Conservation (phyloP, 176 grass and related monocot genomes). For the Aegilops speltoides region DNA sequence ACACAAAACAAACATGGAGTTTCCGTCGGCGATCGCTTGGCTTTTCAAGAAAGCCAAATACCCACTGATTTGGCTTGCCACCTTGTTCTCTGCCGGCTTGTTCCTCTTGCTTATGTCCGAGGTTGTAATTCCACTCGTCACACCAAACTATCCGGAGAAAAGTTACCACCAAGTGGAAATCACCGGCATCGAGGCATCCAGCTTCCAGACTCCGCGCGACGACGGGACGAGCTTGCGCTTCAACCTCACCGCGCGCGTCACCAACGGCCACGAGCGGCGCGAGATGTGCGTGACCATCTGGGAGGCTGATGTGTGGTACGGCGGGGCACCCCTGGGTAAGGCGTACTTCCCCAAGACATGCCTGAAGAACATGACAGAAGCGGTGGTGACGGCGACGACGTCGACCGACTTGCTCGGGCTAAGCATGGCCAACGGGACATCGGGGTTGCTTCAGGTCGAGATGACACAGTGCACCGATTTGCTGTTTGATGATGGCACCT, state of each 20-base stretch:
- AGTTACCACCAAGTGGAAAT: too few species aligned
- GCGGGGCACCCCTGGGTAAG: neutral
- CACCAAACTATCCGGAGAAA: too few species aligned
- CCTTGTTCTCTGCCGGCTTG: too few species aligned
- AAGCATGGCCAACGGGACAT: neutral
- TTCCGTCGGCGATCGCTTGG: too few species aligned
- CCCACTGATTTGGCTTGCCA: too few species aligned
- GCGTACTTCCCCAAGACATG: constrained; percentile 8
- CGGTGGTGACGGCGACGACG: neutral
- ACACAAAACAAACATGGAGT: too few species aligned
- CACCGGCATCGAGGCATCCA: neutral
- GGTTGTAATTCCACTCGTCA: too few species aligned
- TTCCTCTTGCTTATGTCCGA: too few species aligned
- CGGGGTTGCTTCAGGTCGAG: neutral
- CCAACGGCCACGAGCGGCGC: neutral
- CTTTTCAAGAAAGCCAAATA: too few species aligned
- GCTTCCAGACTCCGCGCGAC: neutral
- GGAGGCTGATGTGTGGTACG: constrained; percentile 7
- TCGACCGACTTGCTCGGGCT: neutral
- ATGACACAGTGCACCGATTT: neutral
- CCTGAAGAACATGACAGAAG: neutral
- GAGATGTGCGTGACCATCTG: neutral
- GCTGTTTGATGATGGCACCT: neutral
- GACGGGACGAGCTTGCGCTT: neutral
- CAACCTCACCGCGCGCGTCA: constrained; percentile 2